A percentile compares a stretch with the other conserved stretches of the same genome.
Evolutionary conservation across 164 flowering plant species (phyloP).

Genomic region (Vitis labrusca): DNA sequence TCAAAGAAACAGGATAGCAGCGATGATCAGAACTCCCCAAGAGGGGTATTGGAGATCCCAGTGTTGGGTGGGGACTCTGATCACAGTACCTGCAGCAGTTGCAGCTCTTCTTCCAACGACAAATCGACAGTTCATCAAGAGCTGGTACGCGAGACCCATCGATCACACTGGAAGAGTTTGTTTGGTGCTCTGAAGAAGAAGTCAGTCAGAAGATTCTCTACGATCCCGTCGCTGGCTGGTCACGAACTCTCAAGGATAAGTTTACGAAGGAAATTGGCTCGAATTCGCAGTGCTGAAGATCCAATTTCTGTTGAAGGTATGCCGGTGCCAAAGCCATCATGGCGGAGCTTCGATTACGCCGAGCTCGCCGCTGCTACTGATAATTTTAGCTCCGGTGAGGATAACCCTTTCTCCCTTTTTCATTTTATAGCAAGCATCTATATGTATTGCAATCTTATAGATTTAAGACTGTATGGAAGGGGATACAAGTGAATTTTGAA

Average conservation of each 20-base stretch:
- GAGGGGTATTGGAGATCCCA: constrained; percentile 59
- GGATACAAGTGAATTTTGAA: no score
- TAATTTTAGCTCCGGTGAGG: constrained; percentile 69
- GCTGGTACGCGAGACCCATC: constrained; percentile 13
- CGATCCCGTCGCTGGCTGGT: constrained; percentile 42
- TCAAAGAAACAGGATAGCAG: background rate
- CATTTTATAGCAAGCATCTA: no score
- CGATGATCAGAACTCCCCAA: constrained; percentile 46
- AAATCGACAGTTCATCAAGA: constrained; percentile 1
- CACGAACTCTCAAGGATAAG: constrained; percentile 46
- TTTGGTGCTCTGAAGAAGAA: constrained; percentile 50
- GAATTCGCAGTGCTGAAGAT: constrained; percentile 40
- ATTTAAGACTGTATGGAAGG: no score
- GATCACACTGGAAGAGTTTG: constrained; percentile 54
- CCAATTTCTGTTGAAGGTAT: constrained; percentile 24
- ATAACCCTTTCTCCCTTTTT: background rate
- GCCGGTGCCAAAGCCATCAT: constrained; percentile 50
- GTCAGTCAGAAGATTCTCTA: constrained; percentile 52
- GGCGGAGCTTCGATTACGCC: constrained; percentile 58
- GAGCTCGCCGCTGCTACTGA: constrained; percentile 80
- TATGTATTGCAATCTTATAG: no score
- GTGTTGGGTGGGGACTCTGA: constrained; percentile 43
- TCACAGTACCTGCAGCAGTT: constrained; percentile 38
- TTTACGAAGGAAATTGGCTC: constrained; percentile 42
- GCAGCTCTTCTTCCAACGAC: constrained; percentile 16